phyloP scores from a whole-genome alignment of 768 basidiomycete species.

The Leccinum boreale region DNA sequence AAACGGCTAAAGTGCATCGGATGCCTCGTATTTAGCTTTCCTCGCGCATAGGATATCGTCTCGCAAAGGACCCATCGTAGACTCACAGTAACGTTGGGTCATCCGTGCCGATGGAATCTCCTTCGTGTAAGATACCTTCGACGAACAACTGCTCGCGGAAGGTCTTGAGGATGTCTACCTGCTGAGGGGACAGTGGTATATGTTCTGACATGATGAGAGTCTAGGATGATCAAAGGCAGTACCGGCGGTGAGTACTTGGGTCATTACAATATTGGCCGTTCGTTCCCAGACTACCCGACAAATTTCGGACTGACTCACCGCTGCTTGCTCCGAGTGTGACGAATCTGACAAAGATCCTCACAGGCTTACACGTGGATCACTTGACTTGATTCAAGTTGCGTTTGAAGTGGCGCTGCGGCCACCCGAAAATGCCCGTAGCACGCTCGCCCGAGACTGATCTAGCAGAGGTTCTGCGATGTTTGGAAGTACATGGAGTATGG shows the following conservation, averaged over 20 bases:
- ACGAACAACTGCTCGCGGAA: conserved; percentile 52
- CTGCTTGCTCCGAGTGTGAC: neutral
- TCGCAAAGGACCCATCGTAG: neutral
- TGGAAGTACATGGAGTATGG: neutral
- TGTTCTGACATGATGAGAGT: conserved; percentile 14
- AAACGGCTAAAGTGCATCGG: conserved; percentile 51
- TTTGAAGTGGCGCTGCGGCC: neutral
- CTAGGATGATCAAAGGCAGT: neutral
- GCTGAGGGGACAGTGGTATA: conserved; percentile 18
- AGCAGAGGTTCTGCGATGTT: neutral
- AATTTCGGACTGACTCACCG: neutral
- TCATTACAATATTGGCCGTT: neutral
- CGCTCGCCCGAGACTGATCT: neutral
- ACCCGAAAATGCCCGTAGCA: neutral
- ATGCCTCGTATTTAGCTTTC: conserved; percentile 4
- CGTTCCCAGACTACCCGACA: neutral
- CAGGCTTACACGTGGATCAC: neutral
- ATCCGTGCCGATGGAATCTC: conserved; percentile 61
- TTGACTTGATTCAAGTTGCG: neutral
- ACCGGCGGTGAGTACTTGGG: neutral
- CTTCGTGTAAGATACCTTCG: conserved; percentile 56
- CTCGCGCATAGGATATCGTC: neutral
- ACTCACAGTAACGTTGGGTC: conserved; percentile 57
- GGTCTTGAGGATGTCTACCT: conserved; percentile 39
- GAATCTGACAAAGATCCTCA: neutral